Conservation (phyloP, 2,329 filamentous ascomycete species). For the Curvularia eragrostidis region DNA sequence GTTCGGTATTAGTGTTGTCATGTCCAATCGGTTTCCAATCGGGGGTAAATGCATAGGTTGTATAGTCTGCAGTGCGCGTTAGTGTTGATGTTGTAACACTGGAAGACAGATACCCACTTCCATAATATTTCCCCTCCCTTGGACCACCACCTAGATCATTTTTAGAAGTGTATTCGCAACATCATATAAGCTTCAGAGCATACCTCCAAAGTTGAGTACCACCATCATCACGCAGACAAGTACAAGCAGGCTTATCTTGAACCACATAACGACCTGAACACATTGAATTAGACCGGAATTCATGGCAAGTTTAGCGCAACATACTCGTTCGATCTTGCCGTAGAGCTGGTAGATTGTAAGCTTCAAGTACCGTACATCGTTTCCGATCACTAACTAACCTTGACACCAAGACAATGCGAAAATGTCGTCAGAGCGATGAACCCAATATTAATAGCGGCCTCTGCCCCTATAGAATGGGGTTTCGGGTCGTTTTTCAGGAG, state of each 20-base stretch:
- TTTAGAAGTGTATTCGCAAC: constrained; percentile 1
- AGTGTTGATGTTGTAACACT: not conserved
- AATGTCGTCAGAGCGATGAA: constrained; percentile 34
- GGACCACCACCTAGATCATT: constrained; percentile 13
- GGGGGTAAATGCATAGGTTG: constrained; percentile 25
- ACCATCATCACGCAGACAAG: constrained; percentile 37
- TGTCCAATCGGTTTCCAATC: constrained; percentile 38
- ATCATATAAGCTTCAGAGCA: constrained; percentile 8
- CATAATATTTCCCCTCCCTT: constrained; percentile 17
- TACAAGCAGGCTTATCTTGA: constrained; percentile 40
- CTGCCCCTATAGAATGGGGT: constrained; percentile 17
- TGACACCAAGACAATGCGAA: constrained; percentile 34
- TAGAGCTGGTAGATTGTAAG: constrained; percentile 31
- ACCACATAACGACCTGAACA: constrained; percentile 36
- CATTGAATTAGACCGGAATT: not conserved
- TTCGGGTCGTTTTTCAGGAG: constrained; percentile 22
- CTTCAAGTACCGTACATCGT: not conserved
- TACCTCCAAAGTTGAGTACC: constrained; percentile 36
- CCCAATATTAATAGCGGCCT: constrained; percentile 30
- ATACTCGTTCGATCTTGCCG: constrained; percentile 38
- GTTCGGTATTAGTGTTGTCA: constrained; percentile 2
- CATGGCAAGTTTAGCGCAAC: not conserved
- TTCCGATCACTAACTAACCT: constrained; percentile 4
- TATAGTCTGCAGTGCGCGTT: constrained; percentile 25
- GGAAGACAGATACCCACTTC: constrained; percentile 12